Evolutionary conservation across 2,329 filamentous ascomycete genomes (phyloP).

Genomic region (Cladosporium sp.): DNA sequence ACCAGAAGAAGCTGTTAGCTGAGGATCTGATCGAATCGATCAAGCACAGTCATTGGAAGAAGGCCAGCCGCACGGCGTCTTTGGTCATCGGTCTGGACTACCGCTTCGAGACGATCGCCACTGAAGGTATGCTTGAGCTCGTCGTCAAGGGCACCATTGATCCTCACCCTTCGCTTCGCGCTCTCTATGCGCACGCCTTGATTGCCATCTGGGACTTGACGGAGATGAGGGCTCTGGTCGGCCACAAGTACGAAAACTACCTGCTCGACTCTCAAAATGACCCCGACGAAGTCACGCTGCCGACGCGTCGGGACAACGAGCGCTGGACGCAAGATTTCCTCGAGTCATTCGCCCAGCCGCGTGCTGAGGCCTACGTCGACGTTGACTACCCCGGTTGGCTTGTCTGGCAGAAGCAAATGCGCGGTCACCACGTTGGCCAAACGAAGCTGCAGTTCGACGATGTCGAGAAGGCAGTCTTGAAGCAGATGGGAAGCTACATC

Average conservation of each 20-base stretch:
- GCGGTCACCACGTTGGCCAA: conserved; percentile 70
- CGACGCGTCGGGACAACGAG: conserved; percentile 69
- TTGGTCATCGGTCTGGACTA: conserved; percentile 89
- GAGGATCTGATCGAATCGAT: conserved; percentile 76
- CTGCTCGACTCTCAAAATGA: conserved; percentile 75
- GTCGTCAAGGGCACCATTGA: conserved; percentile 81
- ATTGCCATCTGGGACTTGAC: conserved; percentile 74
- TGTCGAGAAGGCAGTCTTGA: conserved; percentile 67
- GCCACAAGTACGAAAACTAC: conserved; percentile 83
- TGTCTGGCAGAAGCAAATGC: conserved; percentile 87
- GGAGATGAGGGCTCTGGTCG: conserved; percentile 79
- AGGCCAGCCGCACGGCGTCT: conserved; percentile 81
- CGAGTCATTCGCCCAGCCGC: conserved; percentile 69
- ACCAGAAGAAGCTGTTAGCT: conserved; percentile 75
- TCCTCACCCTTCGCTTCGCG: conserved; percentile 79
- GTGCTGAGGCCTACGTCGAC: conserved; percentile 85
- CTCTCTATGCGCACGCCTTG: conserved; percentile 76
- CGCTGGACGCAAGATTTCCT: conserved; percentile 78
- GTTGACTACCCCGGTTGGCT: conserved; percentile 93
- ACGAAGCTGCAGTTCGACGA: conserved; percentile 73
- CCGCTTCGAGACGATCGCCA: conserved; percentile 84
- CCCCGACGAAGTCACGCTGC: conserved; percentile 69
- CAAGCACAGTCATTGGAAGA: conserved; percentile 89
- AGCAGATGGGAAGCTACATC: conserved; percentile 74
- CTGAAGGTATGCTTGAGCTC: conserved; percentile 75